A percentile compares a stretch with the other conserved stretches of the same genome.
phyloP scores from a whole-genome alignment of 192 early-diverging fungal species.

The Coemansia sp. region DNA sequence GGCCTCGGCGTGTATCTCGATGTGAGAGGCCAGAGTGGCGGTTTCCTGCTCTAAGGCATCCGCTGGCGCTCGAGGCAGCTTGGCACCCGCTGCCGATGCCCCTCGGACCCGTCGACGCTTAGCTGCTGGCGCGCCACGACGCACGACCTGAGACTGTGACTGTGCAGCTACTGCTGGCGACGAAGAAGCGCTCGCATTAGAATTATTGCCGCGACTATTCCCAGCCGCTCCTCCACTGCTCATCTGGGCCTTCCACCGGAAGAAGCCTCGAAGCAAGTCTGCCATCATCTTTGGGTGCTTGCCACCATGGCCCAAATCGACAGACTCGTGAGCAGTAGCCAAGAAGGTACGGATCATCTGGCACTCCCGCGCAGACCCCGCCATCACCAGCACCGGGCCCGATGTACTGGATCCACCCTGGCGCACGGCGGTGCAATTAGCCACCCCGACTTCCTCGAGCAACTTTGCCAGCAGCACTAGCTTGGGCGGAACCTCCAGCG shows the following conservation, averaged over 20 bases:
- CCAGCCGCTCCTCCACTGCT: slow-evolving; percentile 23
- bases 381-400: slow-evolving; percentile 42
- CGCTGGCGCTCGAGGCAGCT: slow-evolving; percentile 36
- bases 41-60: slow-evolving; percentile 38
- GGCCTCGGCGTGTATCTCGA: slow-evolving; percentile 15
- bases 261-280: slow-evolving; percentile 68
- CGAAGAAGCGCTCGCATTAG: neutral
- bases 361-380: slow-evolving; percentile 28
- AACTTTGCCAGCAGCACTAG: slow-evolving; percentile 76
- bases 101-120: slow-evolving; percentile 61
- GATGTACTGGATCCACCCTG: neutral
- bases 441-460: slow-evolving; percentile 72
- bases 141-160: neutral
- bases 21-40: slow-evolving; percentile 31
- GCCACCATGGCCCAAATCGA: neutral
- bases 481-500: slow-evolving; percentile 93
- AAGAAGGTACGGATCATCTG: slow-evolving; percentile 32
- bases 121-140: slow-evolving; percentile 48
- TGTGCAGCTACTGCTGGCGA: neutral
- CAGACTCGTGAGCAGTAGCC: neutral
- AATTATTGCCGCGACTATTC: neutral
- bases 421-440: slow-evolving; percentile 10
- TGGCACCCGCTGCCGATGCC: slow-evolving; percentile 40
- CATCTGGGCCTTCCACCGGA: slow-evolving; percentile 74
- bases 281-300: slow-evolving; percentile 46